These are phyloP conservation scores for Metschnikowia santaceciliae DNA, from an alignment of 805 yeast genomes.

Conservation along the genomic window DNA sequence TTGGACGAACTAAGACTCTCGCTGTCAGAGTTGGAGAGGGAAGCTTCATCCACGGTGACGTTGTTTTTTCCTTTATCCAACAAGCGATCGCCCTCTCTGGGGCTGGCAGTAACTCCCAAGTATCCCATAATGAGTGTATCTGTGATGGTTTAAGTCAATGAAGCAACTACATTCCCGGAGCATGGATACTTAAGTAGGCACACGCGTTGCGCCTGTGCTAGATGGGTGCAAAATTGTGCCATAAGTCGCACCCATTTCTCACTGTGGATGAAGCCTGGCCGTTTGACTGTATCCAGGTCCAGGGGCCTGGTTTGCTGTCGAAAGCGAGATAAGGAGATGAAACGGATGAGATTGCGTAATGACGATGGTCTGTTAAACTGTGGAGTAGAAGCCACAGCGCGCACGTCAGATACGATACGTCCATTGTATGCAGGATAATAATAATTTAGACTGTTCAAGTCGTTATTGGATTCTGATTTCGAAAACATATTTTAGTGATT, in stretches of 20 bases:
- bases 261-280: neutral
- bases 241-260: neutral
- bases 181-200: neutral
- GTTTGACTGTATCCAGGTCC: neutral
- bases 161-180: neutral
- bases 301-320: neutral
- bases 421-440: neutral
- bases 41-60: neutral
- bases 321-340: neutral
- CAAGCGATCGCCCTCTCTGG: neutral
- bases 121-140: neutral
- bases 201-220: too few relatives aligned
- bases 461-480: too few relatives aligned
- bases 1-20: conserved; percentile 7
- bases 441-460: neutral
- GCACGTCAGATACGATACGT: neutral
- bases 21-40: conserved; percentile 8
- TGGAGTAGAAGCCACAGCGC: neutral
- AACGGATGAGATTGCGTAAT: neutral
- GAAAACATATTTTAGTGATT: too few relatives aligned
- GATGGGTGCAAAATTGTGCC: neutral
- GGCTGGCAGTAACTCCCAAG: neutral
- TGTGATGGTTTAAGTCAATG: neutral
- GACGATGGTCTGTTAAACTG: neutral
- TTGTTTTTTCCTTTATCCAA: neutral